Evolutionary conservation across 352 stramenopile genomes (phyloP).

Genomic region (Globisporangium heterothallicum): DNA sequence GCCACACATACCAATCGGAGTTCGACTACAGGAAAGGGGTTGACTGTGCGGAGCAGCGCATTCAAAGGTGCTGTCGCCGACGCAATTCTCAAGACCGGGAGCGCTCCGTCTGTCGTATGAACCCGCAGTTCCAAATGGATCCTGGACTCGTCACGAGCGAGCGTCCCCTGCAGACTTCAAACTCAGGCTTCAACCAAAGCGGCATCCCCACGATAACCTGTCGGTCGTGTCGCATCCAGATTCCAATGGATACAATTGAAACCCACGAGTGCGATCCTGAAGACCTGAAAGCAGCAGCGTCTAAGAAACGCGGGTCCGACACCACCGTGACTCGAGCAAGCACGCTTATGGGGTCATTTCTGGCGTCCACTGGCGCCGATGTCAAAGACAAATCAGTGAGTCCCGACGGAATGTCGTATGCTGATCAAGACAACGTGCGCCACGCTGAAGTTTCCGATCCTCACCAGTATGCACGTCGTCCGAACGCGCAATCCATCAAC

Average conservation of each 20-base stretch:
- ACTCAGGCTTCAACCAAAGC: background rate
- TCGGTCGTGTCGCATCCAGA: constrained; percentile 41
- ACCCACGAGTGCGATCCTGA: constrained; percentile 44
- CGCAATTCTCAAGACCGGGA: too few relatives aligned
- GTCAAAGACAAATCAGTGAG: background rate
- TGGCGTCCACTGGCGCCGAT: background rate
- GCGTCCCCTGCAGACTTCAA: constrained; percentile 1
- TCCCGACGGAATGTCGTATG: background rate
- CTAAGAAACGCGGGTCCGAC: constrained; percentile 13
- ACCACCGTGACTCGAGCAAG: background rate
- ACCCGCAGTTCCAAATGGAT: too few relatives aligned
- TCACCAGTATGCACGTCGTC: background rate
- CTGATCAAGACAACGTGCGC: constrained; percentile 1
- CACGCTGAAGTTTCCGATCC: background rate
- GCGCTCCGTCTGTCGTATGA: too few relatives aligned
- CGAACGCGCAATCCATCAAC: background rate
- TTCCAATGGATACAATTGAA: constrained; percentile 57
- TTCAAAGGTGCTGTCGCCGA: too few relatives aligned
- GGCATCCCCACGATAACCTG: constrained; percentile 36
- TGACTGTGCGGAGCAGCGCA: too few relatives aligned
- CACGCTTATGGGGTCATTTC: constrained; percentile 9
- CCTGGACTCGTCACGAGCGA: constrained; percentile 50
- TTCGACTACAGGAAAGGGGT: too few relatives aligned
- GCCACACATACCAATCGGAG: too few relatives aligned
- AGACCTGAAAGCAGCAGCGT: constrained; percentile 9